phyloP scores from a whole-genome alignment of 2,329 filamentous ascomycete genomes.

The Pseudogymnoascus sp. region DNA sequence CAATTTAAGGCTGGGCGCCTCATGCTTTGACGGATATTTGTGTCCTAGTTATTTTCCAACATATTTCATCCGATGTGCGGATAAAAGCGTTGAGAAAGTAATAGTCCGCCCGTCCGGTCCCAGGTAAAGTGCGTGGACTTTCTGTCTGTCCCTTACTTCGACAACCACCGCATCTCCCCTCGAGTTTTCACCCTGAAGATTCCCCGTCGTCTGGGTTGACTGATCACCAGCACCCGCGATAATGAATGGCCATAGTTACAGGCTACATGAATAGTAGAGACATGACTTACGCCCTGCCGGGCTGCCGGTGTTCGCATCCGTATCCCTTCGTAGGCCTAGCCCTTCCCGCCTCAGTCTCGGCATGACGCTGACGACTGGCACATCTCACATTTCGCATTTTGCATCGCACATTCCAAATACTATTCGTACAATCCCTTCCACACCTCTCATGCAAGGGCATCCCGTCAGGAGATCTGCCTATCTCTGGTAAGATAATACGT shows the following conservation, averaged over 20 bases:
- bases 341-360: background rate
- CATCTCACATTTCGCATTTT: slow-evolving; percentile 2
- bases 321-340: background rate
- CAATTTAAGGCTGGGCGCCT: background rate
- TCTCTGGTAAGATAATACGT: background rate
- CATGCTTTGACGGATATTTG: background rate
- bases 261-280: background rate
- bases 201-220: background rate
- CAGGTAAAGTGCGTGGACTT: background rate
- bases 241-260: background rate
- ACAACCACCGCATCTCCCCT: background rate
- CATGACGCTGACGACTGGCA: background rate
- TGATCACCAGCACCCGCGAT: background rate
- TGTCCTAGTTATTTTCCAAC: background rate
- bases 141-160: background rate
- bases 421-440: background rate
- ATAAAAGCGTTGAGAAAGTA: background rate
- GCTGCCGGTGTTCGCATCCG: background rate
- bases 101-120: background rate
- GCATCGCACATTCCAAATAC: background rate
- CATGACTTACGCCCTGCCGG: background rate
- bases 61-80: background rate
- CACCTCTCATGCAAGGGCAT: background rate
- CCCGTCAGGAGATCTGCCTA: background rate
- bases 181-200: background rate